Evolutionary conservation across 768 basidiomycete genomes (phyloP), one percentile per base, ranked within the genome.

Genomic region (Pholiota molesta): DNA sequence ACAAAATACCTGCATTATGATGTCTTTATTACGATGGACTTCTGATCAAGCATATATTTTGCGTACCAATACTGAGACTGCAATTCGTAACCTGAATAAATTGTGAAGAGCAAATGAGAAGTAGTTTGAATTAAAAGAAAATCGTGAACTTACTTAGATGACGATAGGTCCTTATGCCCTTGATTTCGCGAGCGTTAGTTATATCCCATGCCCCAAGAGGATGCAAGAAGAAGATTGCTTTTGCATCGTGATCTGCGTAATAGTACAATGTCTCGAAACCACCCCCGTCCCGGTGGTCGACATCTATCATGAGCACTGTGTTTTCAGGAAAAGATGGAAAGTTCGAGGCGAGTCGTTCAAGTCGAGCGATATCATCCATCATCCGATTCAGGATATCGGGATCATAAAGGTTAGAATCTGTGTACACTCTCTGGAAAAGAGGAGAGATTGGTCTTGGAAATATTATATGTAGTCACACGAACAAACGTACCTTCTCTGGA

Each of bases 161-260:
- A 4, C 73, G 70, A 21, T 73, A 64, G 2, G 73, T 70, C 9
- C 72, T 73, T 0, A 78, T 74, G 3, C 82, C 83, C 40, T 73
- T 70, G 1, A 77, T 70, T 35, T 79, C 73, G 26, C 45, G 10
- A 71, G 68, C 77, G 1, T 58, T 55, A 3, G 57, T 60, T 33
- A 86, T 67, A 7, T 70, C 57, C 0, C 59, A 45, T 0, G 78
- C 75, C 0, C 78, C 68, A 59, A 78, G 82, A 0, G 74, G 64
- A 49, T 87, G 79, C 37, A 87, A 58, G 78, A 83, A 89, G 63
- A 88, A 88, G 10, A 88, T 71, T n/a, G 73, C 68, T 19, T 82
- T 78, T 0, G 72, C 69, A 1, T 65, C 21, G 47, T 86, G 84
- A 62, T 85, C 77, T 28, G 70, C 74, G 19, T 69, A 75, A 54